Conservation (phyloP, 2,329 filamentous ascomycete genomes). For the Fusarium nelsonii region DNA sequence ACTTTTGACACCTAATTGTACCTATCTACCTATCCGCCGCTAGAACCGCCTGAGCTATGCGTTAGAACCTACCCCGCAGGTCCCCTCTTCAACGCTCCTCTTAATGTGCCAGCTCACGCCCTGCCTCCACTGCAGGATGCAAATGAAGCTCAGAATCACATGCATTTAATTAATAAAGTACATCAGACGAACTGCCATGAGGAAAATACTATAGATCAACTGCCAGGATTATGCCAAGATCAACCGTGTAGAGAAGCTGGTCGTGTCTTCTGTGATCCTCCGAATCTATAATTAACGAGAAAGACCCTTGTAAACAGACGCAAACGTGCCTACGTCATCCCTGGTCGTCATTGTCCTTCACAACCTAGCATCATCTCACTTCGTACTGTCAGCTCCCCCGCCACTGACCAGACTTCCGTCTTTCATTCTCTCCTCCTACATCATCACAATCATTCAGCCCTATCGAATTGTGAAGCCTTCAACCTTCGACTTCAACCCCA, state of each 20-base stretch:
- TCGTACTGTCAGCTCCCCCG: slow-evolving; percentile 41
- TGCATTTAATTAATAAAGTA: slow-evolving; percentile 19
- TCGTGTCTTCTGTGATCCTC: background rate
- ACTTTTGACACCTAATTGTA: too few relatives aligned
- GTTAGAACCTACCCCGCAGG: slow-evolving; percentile 28
- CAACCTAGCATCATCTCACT: slow-evolving; percentile 35
- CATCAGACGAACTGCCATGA: background rate
- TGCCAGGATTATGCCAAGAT: background rate
- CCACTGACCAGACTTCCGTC: slow-evolving; percentile 27
- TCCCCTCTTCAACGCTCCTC: slow-evolving; percentile 25
- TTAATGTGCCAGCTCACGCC: slow-evolving; percentile 5
- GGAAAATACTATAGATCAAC: background rate
- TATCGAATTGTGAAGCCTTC: background rate
- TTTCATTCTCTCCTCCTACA: slow-evolving; percentile 28
- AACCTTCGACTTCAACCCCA: background rate
- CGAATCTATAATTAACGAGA: slow-evolving; percentile 16
- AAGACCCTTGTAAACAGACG: slow-evolving; percentile 23
- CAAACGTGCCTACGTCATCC: slow-evolving; percentile 40
- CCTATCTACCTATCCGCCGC: background rate
- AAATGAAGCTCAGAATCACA: slow-evolving; percentile 13
- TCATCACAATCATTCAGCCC: slow-evolving; percentile 18
- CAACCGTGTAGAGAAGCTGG: background rate
- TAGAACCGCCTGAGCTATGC: slow-evolving; percentile 8
- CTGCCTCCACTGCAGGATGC: slow-evolving; percentile 7
- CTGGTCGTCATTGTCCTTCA: slow-evolving; percentile 11